These are phyloP conservation scores for Evansstolkia leycettana DNA, from an alignment of 495 filamentous ascomycete genomes.

Conservation along the genomic window DNA sequence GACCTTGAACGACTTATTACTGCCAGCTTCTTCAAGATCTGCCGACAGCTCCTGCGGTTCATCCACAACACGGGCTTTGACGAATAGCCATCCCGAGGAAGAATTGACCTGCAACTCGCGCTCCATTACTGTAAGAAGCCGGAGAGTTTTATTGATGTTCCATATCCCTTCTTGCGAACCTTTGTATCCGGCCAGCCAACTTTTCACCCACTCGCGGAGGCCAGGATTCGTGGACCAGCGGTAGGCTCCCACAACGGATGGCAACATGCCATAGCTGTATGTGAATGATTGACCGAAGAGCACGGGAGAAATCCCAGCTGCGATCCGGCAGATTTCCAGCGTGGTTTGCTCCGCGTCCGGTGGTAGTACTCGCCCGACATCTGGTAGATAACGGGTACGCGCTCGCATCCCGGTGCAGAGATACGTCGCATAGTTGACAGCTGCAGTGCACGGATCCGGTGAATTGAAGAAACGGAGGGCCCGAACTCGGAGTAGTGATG, in stretches of 20 bases:
- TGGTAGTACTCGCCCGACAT: not conserved
- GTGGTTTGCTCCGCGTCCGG: not conserved
- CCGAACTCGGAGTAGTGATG: not conserved
- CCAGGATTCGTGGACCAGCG: slow-evolving; percentile 1
- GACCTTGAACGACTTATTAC: not conserved
- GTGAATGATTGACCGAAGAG: slow-evolving; percentile 1
- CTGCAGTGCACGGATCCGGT: not conserved
- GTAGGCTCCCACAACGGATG: slow-evolving; percentile 1
- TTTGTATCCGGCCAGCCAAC: not conserved
- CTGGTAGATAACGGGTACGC: slow-evolving; percentile 1
- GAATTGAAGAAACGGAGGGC: not conserved
- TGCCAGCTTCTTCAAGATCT: not conserved
- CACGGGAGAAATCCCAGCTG: not conserved
- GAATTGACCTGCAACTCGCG: not conserved
- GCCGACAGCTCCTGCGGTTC: not conserved
- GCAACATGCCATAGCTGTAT: slow-evolving; percentile 2
- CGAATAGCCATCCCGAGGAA: not conserved
- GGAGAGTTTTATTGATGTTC: not conserved
- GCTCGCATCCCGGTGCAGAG: slow-evolving; percentile 1
- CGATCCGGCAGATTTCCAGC: slow-evolving; percentile 1
- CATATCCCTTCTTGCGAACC: not conserved
- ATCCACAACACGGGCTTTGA: not conserved
- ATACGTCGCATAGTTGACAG: slow-evolving; percentile 2
- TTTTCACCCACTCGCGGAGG: slow-evolving; percentile 1
- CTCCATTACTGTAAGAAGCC: not conserved